phyloP scores from a whole-genome alignment of 2,329 filamentous ascomycete genomes.

The Raffaelea albimanens region DNA sequence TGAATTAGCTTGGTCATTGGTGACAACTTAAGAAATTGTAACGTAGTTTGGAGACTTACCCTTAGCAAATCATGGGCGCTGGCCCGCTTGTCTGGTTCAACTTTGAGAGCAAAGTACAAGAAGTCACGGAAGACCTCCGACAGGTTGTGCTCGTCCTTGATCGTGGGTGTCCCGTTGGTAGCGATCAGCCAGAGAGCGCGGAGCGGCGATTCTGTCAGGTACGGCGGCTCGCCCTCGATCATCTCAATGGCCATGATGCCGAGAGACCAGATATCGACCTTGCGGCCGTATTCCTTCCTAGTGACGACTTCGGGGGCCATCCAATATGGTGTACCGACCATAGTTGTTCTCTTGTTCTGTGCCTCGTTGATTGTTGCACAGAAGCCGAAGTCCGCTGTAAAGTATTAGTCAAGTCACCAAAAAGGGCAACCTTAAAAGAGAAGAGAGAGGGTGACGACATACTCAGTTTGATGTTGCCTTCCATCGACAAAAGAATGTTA shows the following conservation, averaged over 20 bases:
- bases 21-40: neutral
- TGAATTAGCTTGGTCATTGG: slow-evolving; percentile 1
- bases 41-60: slow-evolving; percentile 55
- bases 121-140: slow-evolving; percentile 83
- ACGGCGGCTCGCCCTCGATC: slow-evolving; percentile 97
- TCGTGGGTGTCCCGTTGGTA: slow-evolving; percentile 87
- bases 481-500: slow-evolving; percentile 87
- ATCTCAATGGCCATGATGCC: slow-evolving; percentile 99
- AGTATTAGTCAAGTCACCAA: neutral
- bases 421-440: neutral
- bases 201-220: slow-evolving; percentile 88
- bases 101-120: slow-evolving; percentile 84
- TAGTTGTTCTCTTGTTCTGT: slow-evolving; percentile 94
- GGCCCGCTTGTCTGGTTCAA: slow-evolving; percentile 93
- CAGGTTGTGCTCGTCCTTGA: slow-evolving; percentile 84
- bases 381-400: slow-evolving; percentile 88
- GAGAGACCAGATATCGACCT: slow-evolving; percentile 97
- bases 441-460: slow-evolving; percentile 27
- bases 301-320: slow-evolving; percentile 99
- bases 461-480: slow-evolving; percentile 98
- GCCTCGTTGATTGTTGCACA: slow-evolving; percentile 97
- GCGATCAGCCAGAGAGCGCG: slow-evolving; percentile 92
- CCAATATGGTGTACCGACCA: slow-evolving; percentile 99
- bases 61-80: slow-evolving; percentile 88
- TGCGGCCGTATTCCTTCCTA: slow-evolving; percentile 92